Evolutionary conservation across 148 eudicot species (phyloP).

Genomic region (Rhododendron ovatum): DNA sequence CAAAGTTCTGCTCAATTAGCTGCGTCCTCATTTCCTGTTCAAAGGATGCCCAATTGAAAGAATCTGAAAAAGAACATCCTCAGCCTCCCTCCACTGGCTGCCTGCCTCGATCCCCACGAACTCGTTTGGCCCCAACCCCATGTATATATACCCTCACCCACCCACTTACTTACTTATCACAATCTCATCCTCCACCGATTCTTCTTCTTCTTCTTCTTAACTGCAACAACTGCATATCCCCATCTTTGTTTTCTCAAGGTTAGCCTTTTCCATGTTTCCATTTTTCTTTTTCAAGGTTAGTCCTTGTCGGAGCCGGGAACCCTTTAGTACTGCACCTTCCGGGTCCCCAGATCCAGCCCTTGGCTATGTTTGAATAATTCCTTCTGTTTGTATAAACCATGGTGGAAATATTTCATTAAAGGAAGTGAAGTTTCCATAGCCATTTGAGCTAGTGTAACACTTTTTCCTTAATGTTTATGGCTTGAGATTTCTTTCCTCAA

Average conservation of each 20-base stretch:
- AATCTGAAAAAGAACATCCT: slow-evolving; percentile 3
- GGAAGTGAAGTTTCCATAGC: too few relatives aligned
- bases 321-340: not conserved
- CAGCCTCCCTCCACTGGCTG: slow-evolving; percentile 1
- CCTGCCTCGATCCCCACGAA: slow-evolving; percentile 18
- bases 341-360: too few relatives aligned
- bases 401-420: not conserved
- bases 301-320: not conserved
- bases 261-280: not conserved
- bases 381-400: not conserved
- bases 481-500: not conserved
- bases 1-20: too few relatives aligned
- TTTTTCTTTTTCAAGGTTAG: not conserved
- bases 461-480: not conserved
- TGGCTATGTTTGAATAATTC: not conserved
- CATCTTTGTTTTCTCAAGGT: not conserved
- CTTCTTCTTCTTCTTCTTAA: not conserved
- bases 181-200: not conserved
- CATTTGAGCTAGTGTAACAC: not conserved
- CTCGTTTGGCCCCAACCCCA: not conserved
- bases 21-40: not conserved
- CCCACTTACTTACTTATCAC: not conserved
- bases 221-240: not conserved
- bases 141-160: slow-evolving; percentile 17
- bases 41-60: slow-evolving; percentile 2